Evolutionary conservation across 148 eudicot genomes (phyloP), one percentile per base, ranked within the genome.

Genomic region (Chenopodium suecicum): DNA sequence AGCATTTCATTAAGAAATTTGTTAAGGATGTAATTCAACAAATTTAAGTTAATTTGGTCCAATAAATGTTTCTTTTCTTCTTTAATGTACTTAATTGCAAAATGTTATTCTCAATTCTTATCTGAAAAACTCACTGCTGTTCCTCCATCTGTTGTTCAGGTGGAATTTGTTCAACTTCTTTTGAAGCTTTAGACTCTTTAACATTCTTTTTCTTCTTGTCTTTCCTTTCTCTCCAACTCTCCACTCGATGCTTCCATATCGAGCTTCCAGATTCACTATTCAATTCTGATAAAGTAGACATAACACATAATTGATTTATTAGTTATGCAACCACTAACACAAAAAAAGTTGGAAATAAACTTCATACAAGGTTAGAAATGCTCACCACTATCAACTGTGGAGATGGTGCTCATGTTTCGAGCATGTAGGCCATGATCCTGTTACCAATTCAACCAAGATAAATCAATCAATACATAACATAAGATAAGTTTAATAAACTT

Each of bases 211-310:
- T 92, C 91, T 92, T 96, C 90, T 94, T 91, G 77, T 87, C 90
- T 78, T 90, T 92, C 85, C 88, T 94, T 9, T 97, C 99, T 85
- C 91, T 94, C 99, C 99, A 97, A 83, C 99, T 93, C 34, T 90
- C 93, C 79, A 97, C 97, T 74, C 99, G 86, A 78, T 91, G 90
- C 86, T 97, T 97, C 99, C 99, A 97, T 84, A 97, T 91, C 5
- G 97, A 90, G 46, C 90, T 91, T 82, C 99, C 99, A 77, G 92
- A 80, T 82, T 97, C 99, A 79, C 87, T 89, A 74, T 78, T 81
- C 17, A 83, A 67, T 75, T 97, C 99, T 97, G 86, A 77, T 46
- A 84, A 83, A 68, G 74, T 41, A 50, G n/a, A 70, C 46, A 79
- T 44, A 80, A 54, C 34, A 25, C 4, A 72, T 29, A 47, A 27